phyloP scores from a whole-genome alignment of 495 filamentous ascomycete genomes.

The Lophiotrema nucula region DNA sequence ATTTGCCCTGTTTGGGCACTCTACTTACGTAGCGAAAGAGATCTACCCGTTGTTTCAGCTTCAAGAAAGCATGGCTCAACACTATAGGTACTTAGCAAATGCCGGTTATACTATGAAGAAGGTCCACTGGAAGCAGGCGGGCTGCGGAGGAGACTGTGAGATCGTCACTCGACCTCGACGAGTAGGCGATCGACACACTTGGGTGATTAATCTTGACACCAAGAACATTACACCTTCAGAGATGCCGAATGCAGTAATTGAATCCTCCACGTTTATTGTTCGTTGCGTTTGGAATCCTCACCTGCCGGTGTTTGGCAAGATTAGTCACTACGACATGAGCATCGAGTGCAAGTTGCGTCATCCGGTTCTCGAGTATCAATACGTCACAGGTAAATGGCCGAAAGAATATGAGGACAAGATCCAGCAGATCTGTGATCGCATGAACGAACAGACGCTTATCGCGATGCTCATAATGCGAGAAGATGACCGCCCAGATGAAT shows the following conservation, averaged over 20 bases:
- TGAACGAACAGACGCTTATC: neutral
- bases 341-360: neutral
- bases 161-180: neutral
- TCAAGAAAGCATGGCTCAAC: neutral
- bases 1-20: neutral
- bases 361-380: neutral
- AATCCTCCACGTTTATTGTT: neutral
- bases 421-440: neutral
- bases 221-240: neutral
- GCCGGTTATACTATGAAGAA: neutral
- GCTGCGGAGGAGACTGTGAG: neutral
- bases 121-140: neutral
- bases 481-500: neutral
- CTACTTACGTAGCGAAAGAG: neutral
- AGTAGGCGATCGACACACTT: neutral
- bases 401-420: neutral
- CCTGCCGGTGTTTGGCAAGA: neutral
- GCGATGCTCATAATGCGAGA: neutral
- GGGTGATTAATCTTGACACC: neutral
- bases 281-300: neutral
- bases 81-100: neutral
- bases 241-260: neutral
- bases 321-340: neutral
- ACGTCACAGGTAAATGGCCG: neutral
- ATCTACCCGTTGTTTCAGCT: neutral